Evolutionary conservation across 164 flowering plant genomes (phyloP).

Genomic region (Vitis vinifera): ASM3070453v1 NC_081821.1:4170501-4171000

Average conservation of each 20-base stretch:
- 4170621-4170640: not conserved
- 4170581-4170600: not conserved
- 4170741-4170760: not conserved
- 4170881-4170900: too few species aligned
- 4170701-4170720: not conserved
- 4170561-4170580: not conserved
- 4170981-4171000: too few species aligned
- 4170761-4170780: too few species aligned
- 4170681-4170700: not conserved
- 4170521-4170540: not conserved
- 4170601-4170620: not conserved
- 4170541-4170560: not conserved
- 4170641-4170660: not conserved
- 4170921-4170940: too few species aligned
- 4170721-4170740: not conserved
- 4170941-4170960: too few species aligned
- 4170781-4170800: too few species aligned
- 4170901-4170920: too few species aligned
- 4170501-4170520: not conserved
- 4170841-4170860: too few species aligned
- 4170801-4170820: too few species aligned
- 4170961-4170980: too few species aligned
- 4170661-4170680: not conserved
- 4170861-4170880: too few species aligned
- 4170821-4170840: too few species aligned